These are phyloP conservation scores for Tolypocladium nubicola DNA, from an alignment of 2,329 filamentous ascomycete genomes.

Conservation along the genomic window DNA sequence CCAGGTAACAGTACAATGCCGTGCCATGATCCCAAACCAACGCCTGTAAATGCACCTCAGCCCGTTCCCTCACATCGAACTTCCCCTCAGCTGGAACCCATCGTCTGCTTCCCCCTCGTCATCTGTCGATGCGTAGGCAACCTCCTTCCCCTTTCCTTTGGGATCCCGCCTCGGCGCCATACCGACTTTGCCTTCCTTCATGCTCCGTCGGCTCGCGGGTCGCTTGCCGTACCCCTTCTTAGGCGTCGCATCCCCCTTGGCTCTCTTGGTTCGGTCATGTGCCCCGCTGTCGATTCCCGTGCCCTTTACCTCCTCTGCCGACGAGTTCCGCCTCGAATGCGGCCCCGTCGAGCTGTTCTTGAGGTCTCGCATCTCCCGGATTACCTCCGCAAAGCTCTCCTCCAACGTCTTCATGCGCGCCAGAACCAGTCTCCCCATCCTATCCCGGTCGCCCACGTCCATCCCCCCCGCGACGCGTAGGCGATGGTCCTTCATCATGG, in stretches of 20 bases:
- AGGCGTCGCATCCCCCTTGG: constrained; percentile 15
- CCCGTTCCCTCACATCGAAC: constrained; percentile 25
- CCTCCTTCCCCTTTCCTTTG: constrained; percentile 39
- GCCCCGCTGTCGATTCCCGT: constrained; percentile 23
- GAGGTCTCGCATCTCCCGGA: constrained; percentile 64
- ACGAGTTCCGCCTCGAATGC: constrained; percentile 41
- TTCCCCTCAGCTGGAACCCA: constrained; percentile 22
- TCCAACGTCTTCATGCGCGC: constrained; percentile 89
- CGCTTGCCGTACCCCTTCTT: constrained; percentile 17
- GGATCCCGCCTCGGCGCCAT: constrained; percentile 13
- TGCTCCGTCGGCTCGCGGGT: constrained; percentile 29
- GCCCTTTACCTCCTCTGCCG: constrained; percentile 26
- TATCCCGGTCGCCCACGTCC: constrained; percentile 42
- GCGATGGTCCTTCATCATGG: constrained; percentile 47
- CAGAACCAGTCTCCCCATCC: constrained; percentile 71
- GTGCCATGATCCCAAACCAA: neutral
- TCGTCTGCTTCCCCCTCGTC: constrained; percentile 21
- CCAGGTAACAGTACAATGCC: neutral
- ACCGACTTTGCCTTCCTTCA: constrained; percentile 26
- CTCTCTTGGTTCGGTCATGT: constrained; percentile 15
- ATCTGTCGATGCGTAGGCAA: constrained; percentile 24
- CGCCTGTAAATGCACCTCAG: neutral
- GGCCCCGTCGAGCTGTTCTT: constrained; percentile 36
- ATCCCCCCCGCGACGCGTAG: constrained; percentile 32
- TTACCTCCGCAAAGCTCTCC: constrained; percentile 80